Conservation (phyloP, 352 stramenopile genomes). For the Plasmopara viticola region DNA sequence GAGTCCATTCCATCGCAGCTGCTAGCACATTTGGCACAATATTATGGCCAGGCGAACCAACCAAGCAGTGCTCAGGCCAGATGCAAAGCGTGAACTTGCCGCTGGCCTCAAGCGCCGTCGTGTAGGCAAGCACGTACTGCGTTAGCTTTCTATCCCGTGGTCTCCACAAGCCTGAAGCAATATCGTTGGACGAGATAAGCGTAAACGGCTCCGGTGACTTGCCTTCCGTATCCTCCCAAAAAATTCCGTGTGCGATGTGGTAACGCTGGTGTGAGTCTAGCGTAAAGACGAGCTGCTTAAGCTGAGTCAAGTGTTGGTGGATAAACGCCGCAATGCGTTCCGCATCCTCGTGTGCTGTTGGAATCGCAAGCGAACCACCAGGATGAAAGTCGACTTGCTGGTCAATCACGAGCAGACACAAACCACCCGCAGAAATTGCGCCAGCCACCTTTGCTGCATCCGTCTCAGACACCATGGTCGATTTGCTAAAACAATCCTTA, state of each 20-base stretch:
- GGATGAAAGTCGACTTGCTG: constrained; percentile 95
- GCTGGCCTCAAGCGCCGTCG: constrained; percentile 73
- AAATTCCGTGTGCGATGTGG: constrained; percentile 93
- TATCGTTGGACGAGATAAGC: constrained; percentile 82
- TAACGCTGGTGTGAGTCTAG: constrained; percentile 94
- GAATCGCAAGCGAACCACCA: constrained; percentile 92
- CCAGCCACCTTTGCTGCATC: constrained; percentile 36
- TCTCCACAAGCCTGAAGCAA: constrained; percentile 50
- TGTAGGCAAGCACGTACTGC: constrained; percentile 90
- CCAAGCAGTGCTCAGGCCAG: constrained; percentile 97
- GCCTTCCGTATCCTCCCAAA: constrained; percentile 79
- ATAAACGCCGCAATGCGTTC: constrained; percentile 88
- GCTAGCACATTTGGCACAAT: constrained; percentile 79
- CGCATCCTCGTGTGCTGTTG: constrained; percentile 88
- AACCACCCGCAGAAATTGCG: constrained; percentile 35
- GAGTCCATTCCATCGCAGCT: constrained; percentile 84
- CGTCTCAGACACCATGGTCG: constrained; percentile 22
- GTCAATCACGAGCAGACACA: constrained; percentile 91
- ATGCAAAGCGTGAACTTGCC: constrained; percentile 91
- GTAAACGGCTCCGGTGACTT: constrained; percentile 89
- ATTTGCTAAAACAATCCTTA: too few species aligned
- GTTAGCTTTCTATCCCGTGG: constrained; percentile 59
- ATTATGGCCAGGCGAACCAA: constrained; percentile 87
- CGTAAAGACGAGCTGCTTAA: constrained; percentile 90
- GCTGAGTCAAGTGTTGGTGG: constrained; percentile 36